Conservation (phyloP, 2,329 filamentous ascomycete species). For the Colletotrichum camelliae region DNA sequence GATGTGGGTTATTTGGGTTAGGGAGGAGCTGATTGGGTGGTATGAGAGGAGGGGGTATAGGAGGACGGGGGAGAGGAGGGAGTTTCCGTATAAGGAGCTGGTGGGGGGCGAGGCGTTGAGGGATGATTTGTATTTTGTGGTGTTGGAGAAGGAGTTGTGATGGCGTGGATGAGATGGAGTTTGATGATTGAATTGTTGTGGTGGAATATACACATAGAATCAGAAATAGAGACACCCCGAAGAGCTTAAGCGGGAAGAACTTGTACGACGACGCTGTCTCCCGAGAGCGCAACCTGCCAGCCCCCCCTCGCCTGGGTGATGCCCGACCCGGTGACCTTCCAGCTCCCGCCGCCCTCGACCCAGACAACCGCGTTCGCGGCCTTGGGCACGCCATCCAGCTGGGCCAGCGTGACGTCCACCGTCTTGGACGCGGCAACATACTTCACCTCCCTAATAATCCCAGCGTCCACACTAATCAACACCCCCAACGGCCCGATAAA, state of each 20-base stretch:
- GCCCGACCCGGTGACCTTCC: constrained; percentile 5
- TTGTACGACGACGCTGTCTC: background rate
- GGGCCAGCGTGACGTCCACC: constrained; percentile 33
- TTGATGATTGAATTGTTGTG: background rate
- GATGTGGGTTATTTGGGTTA: constrained; percentile 48
- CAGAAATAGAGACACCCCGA: background rate
- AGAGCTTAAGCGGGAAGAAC: constrained; percentile 33
- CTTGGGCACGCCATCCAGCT: constrained; percentile 31
- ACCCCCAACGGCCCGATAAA: constrained; percentile 53
- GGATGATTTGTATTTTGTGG: constrained; percentile 48
- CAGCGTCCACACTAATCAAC: constrained; percentile 46
- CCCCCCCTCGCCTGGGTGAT: constrained; percentile 24
- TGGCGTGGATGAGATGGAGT: too few species aligned
- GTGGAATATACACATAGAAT: background rate
- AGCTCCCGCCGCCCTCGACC: constrained; percentile 30
- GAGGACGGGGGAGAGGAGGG: constrained; percentile 40
- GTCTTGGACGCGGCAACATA: constrained; percentile 31
- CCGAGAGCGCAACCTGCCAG: constrained; percentile 8
- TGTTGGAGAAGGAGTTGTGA: constrained; percentile 43
- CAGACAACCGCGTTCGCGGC: constrained; percentile 37
- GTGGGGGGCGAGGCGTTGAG: constrained; percentile 39
- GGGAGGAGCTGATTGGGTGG: constrained; percentile 50
- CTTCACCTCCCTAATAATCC: constrained; percentile 41
- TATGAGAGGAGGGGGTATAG: constrained; percentile 49
- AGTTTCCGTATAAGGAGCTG: constrained; percentile 48